Base-by-base conservation (phyloP, 305 asterid genomes). In the Solanum aculeatissimum region DNA sequence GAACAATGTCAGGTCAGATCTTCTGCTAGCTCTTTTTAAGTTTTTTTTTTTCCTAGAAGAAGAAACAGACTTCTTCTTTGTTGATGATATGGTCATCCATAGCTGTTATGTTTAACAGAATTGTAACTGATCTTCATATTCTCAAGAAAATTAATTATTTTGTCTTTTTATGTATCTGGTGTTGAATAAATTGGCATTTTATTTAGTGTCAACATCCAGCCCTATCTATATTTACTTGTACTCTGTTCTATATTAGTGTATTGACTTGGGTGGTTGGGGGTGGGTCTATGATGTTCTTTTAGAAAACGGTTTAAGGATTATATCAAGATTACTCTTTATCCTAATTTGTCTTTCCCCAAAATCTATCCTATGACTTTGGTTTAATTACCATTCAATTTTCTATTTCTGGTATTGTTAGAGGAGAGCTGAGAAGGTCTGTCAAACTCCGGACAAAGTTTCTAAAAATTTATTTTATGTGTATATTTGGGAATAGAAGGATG, bases 1-100 rank as follows among this genome's bases (percentile, higher is more conserved):
- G 57, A 90, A 91, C 88, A 90, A 89, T 89, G 87, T 86, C 88
- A 94, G 98, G 98, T 95, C 82, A 91, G 95, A 90, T 92, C 91
- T 86, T 87, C 85, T 40, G 45, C 74, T 21, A 16, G 72, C 81
- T 23, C 49, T 6, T 74, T 58, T 14, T 0, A 66, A 40, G 16
- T 35, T 65, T 82, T 66, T 57, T 45, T 6, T 45, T 72, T 15
- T 21, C 9, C 32, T 75, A 27, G 16, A 27, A 27, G 21, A 7
- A 72, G 10, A 23, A 3, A 7, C 43, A 43, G 9, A 6, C 19
- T 23, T 13, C 3, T 10, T 51, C 43, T 18, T 29, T 2, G 1
- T 75, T 1, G 12, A 29, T 77, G 62, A 51, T 18, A 16, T 19
- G 47, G 65, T 19, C 65, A 51, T 77, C 15, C 47, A 18, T 51